Conservation (phyloP, 164 flowering plant species). For the Echeveria elegans region DNA sequence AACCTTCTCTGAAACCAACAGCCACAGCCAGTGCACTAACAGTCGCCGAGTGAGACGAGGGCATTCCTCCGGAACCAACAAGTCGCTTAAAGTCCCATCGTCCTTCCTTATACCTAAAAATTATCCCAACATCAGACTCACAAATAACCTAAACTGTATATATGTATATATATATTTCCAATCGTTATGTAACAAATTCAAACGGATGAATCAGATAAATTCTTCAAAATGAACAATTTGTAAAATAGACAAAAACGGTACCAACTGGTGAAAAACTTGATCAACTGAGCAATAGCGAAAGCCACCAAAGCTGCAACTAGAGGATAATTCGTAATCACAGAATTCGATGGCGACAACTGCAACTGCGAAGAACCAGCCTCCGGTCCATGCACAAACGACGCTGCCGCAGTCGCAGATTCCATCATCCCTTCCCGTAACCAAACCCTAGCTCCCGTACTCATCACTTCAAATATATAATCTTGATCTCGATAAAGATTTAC, state of each 20-base stretch:
- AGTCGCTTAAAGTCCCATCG: slow-evolving; percentile 74
- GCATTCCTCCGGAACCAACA: slow-evolving; percentile 93
- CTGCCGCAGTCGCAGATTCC: background rate
- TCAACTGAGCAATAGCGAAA: slow-evolving; percentile 50
- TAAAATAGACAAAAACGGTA: slow-evolving; percentile 22
- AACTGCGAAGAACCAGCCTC: slow-evolving; percentile 11
- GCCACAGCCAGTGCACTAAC: slow-evolving; percentile 79
- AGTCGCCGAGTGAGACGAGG: slow-evolving; percentile 95
- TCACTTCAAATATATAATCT: too few species aligned
- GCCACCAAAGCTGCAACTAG: slow-evolving; percentile 49
- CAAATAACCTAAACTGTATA: slow-evolving; percentile 18
- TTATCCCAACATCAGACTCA: slow-evolving; percentile 33
- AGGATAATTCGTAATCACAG: slow-evolving; percentile 39
- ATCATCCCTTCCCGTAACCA: background rate
- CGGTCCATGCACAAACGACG: background rate
- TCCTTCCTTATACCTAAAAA: slow-evolving; percentile 80
- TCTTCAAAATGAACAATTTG: background rate
- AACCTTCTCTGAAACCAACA: slow-evolving; percentile 74
- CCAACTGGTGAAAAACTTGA: slow-evolving; percentile 64
- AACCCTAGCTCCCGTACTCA: background rate
- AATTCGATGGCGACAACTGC: slow-evolving; percentile 18
- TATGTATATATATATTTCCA: too few species aligned
- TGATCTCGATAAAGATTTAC: too few species aligned
- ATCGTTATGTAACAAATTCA: too few species aligned
- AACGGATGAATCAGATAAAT: too few species aligned